Evolutionary conservation across 192 early-diverging fungal genomes (phyloP).

Genomic region (Coemansia erecta): DNA sequence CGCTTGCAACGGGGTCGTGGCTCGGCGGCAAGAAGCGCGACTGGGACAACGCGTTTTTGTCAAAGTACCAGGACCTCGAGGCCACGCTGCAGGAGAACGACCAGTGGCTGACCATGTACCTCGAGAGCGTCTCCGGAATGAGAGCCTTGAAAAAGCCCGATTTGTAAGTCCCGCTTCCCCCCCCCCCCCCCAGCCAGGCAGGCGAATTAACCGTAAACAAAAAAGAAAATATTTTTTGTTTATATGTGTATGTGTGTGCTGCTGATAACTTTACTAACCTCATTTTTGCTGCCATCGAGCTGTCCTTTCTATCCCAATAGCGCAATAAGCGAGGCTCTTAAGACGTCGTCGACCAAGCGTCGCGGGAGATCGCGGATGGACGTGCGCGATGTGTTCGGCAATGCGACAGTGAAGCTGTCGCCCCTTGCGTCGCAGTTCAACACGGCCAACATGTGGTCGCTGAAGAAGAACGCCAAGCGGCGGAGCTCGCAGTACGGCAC

Average conservation of each 20-base stretch:
- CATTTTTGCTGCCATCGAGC: not conserved
- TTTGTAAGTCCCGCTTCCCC: constrained; percentile 25
- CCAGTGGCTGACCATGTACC: constrained; percentile 46
- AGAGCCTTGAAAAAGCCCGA: constrained; percentile 25
- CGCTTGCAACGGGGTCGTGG: constrained; percentile 20
- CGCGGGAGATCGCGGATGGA: constrained; percentile 38
- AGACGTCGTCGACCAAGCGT: constrained; percentile 46
- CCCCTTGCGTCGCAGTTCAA: constrained; percentile 24
- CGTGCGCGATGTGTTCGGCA: constrained; percentile 46
- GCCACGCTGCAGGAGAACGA: constrained; percentile 52
- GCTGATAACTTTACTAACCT: not conserved
- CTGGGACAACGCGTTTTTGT: constrained; percentile 51
- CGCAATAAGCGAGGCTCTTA: constrained; percentile 44
- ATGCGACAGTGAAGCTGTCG: constrained; percentile 18
- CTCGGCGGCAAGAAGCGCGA: constrained; percentile 42
- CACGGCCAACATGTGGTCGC: constrained; percentile 10
- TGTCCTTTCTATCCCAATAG: constrained; percentile 10
- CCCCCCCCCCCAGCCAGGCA: too few relatives aligned
- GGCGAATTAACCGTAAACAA: constrained; percentile 6
- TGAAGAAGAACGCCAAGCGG: constrained; percentile 14
- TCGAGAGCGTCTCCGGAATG: constrained; percentile 40
- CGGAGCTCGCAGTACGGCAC: constrained; percentile 23
- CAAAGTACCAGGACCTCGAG: constrained; percentile 49
- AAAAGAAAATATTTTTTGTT: not conserved
- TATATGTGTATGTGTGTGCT: too few relatives aligned